A percentile compares a stretch with the other conserved stretches of the same genome.
Evolutionary conservation across 2,329 filamentous ascomycete species (phyloP).

Genomic region (Neonectria faginata): DNA sequence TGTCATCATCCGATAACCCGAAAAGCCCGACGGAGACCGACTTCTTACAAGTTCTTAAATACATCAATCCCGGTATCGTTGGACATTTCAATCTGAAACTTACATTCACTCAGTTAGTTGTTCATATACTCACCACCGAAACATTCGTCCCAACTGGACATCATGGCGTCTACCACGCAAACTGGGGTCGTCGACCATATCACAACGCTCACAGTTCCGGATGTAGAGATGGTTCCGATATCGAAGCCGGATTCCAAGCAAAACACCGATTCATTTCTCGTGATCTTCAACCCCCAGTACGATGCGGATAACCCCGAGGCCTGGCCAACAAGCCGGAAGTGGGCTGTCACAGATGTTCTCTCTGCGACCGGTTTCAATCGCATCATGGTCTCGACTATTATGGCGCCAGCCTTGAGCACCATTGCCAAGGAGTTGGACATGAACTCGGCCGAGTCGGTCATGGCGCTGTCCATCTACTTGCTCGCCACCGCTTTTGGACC

Average conservation of each 20-base stretch:
- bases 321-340: conserved; percentile 57
- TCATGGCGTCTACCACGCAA: not conserved
- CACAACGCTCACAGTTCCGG: not conserved
- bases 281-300: conserved; percentile 43
- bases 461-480: conserved; percentile 60
- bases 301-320: conserved; percentile 54
- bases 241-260: conserved; percentile 5
- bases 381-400: conserved; percentile 64
- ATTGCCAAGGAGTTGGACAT: conserved; percentile 66
- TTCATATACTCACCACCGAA: no score
- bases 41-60: not conserved
- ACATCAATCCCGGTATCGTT: not conserved
- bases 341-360: conserved; percentile 61
- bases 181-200: not conserved
- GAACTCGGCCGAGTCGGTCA: conserved; percentile 57
- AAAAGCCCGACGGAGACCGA: conserved; percentile 9
- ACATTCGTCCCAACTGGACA: not conserved
- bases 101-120: not conserved
- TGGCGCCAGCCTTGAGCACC: conserved; percentile 61
- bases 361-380: conserved; percentile 63
- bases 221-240: conserved; percentile 9
- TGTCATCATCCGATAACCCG: conserved; percentile 1
- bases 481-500: conserved; percentile 59
- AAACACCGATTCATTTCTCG: conserved; percentile 39
- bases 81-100: not conserved